phyloP scores from a whole-genome alignment of 768 basidiomycete species.

The Suillus variegatus region DNA sequence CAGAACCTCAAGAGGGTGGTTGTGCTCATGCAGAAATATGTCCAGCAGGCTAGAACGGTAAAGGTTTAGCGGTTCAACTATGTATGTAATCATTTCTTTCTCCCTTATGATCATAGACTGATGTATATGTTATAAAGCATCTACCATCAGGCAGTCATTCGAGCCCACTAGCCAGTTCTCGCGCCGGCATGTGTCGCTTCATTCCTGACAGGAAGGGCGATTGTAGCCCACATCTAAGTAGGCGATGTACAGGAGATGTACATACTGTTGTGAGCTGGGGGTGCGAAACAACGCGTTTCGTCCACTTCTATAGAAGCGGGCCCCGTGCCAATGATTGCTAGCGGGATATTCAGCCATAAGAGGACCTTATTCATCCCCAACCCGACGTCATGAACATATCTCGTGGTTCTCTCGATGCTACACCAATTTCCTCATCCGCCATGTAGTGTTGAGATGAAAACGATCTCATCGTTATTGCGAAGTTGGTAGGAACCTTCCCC shows the following conservation, averaged over 20 bases:
- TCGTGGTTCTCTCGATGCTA: background rate
- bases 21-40: conserved; percentile 64
- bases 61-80: background rate
- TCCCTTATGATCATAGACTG: background rate
- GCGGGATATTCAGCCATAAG: background rate
- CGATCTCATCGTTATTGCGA: conserved; percentile 81
- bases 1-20: conserved; percentile 79
- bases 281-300: background rate
- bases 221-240: background rate
- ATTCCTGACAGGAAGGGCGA: background rate
- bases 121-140: background rate
- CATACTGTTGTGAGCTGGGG: background rate
- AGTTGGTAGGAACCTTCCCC: conserved; percentile 87
- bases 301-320: background rate
- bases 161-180: background rate
- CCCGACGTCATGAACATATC: background rate
- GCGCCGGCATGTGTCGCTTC: background rate
- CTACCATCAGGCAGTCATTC: background rate
- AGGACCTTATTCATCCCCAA: background rate
- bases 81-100: background rate
- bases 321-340: background rate
- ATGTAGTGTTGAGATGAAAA: conserved; percentile 96
- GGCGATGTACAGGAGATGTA: background rate
- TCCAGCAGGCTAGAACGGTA: conserved; percentile 46
- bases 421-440: conserved; percentile 58